Conservation (phyloP, 2,329 filamentous ascomycete species). For the Talaromyces marneffei region DNA sequence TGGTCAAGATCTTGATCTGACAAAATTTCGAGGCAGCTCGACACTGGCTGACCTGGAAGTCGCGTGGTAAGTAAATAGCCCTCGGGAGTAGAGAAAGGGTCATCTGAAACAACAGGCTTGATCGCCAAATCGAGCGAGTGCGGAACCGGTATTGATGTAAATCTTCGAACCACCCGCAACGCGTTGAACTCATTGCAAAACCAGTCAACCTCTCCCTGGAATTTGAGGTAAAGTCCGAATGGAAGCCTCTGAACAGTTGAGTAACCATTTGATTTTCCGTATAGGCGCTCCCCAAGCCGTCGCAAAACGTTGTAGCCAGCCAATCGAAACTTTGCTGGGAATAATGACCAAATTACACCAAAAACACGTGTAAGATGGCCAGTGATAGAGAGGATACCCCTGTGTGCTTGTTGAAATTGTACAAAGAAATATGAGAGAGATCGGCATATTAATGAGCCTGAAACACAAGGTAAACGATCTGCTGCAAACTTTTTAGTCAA, state of each 20-base stretch:
- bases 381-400: neutral
- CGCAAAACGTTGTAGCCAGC: neutral
- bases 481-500: neutral
- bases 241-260: constrained; percentile 1
- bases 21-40: neutral
- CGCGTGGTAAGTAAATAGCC: neutral
- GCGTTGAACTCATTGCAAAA: neutral
- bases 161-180: neutral
- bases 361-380: neutral
- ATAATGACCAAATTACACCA: neutral
- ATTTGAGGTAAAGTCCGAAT: neutral
- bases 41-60: neutral
- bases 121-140: neutral
- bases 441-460: neutral
- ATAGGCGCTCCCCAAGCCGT: neutral
- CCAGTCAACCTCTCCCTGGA: neutral
- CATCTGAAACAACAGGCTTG: neutral
- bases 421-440: neutral
- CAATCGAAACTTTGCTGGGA: neutral
- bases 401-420: neutral
- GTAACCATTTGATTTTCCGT: neutral
- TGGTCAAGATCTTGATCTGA: neutral
- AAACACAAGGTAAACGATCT: neutral
- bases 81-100: neutral
- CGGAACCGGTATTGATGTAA: neutral